These are phyloP conservation scores for Phialophora chinensis DNA, from an alignment of 2,329 filamentous ascomycete genomes.

Conservation along the genomic window DNA sequence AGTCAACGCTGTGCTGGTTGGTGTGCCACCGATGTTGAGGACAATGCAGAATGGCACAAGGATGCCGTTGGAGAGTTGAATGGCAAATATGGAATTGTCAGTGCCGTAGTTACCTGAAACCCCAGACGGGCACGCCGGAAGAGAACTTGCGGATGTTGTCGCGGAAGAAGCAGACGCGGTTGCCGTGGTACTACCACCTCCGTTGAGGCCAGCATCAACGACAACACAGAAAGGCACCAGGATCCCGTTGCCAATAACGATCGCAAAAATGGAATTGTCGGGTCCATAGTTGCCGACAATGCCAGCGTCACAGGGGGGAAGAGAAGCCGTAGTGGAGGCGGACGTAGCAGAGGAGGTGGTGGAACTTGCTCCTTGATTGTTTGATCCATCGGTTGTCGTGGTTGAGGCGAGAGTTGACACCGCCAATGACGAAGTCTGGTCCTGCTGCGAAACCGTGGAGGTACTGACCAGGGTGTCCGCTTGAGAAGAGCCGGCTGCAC, in stretches of 20 bases:
- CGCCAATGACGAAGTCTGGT: background rate
- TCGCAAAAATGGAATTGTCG: background rate
- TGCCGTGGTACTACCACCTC: background rate
- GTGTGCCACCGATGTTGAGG: background rate
- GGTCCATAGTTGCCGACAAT: background rate
- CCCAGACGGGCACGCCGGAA: background rate
- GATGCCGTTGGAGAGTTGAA: slow-evolving; percentile 2
- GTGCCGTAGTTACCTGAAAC: background rate
- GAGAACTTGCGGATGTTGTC: background rate
- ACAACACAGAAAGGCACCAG: slow-evolving; percentile 1
- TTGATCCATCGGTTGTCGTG: background rate
- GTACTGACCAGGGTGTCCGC: background rate
- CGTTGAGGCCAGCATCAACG: background rate
- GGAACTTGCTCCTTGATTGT: background rate
- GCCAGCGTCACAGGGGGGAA: background rate
- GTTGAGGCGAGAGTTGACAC: background rate
- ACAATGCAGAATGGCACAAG: slow-evolving; percentile 2
- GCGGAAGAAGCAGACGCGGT: background rate
- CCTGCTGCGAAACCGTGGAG: background rate
- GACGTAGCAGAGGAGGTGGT: background rate
- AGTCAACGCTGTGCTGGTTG: background rate
- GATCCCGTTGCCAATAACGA: background rate
- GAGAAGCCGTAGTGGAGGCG: background rate
- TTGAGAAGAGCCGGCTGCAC: background rate
- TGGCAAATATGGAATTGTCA: slow-evolving; percentile 6